Evolutionary conservation across 1,139 yeast species (phyloP).

Genomic region (Blastobotrys arbuscula): DNA sequence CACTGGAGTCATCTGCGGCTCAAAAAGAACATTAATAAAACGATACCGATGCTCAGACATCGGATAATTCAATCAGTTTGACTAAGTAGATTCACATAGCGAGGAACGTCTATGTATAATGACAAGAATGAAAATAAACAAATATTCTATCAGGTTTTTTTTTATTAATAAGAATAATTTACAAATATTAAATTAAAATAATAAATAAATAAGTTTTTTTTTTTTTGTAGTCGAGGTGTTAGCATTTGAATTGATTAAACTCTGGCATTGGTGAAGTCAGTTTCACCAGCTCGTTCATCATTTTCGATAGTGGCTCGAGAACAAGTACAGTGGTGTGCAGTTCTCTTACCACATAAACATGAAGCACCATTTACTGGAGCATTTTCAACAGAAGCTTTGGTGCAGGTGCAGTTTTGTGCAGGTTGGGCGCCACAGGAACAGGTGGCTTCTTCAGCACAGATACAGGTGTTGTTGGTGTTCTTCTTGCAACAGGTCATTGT

Average conservation of each 20-base stretch:
- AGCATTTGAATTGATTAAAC: too few species aligned
- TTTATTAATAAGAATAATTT: too few species aligned
- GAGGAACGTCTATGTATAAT: too few species aligned
- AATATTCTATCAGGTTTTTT: too few species aligned
- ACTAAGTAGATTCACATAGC: too few species aligned
- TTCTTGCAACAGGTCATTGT: constrained; percentile 11
- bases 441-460: constrained; percentile 38
- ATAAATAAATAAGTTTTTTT: background rate
- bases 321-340: constrained; percentile 37
- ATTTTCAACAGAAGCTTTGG: constrained; percentile 35
- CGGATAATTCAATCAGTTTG: too few species aligned
- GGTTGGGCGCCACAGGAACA: constrained; percentile 42
- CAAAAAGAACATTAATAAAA: too few species aligned
- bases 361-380: constrained; percentile 26
- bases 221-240: too few species aligned
- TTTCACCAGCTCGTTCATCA: constrained; percentile 38
- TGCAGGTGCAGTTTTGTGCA: constrained; percentile 38
- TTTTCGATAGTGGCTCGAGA: constrained; percentile 32
- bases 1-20: too few species aligned
- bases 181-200: too few species aligned
- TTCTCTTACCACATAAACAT: constrained; percentile 40
- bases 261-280: constrained; percentile 37
- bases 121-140: too few species aligned
- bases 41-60: too few species aligned
- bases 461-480: constrained; percentile 26